These are phyloP conservation scores for Ampelocalamus luodianensis DNA, from an alignment of 176 grass and related monocot species.

Conservation along the genomic window DNA sequence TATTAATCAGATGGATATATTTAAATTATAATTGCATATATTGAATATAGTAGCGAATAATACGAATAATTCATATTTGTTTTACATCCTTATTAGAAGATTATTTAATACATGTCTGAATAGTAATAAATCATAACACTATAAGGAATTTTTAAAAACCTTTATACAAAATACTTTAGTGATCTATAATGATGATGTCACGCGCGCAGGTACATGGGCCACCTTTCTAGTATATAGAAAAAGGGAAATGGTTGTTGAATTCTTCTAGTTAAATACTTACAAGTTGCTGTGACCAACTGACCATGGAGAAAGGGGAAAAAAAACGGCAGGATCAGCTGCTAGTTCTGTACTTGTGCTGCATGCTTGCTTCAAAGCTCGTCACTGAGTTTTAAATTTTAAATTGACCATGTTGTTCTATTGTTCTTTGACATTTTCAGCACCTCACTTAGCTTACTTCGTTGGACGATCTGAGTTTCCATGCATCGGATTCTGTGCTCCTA, in stretches of 20 bases:
- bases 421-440: conserved; percentile 34
- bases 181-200: no score
- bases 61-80: no score
- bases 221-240: not conserved
- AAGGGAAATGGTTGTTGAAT: not conserved
- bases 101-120: no score
- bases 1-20: no score
- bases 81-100: no score
- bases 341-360: not conserved
- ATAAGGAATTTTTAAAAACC: no score
- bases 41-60: no score
- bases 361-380: not conserved
- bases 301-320: not conserved
- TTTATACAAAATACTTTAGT: no score
- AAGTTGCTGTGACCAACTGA: conserved; percentile 9
- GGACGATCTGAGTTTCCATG: not conserved
- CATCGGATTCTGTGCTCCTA: not conserved
- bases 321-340: conserved; percentile 2
- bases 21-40: no score
- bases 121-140: no score
- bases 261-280: conserved; percentile 6
- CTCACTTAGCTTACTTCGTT: not conserved
- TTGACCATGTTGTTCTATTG: conserved; percentile 18
- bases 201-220: no score
- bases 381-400: conserved; percentile 5